Evolutionary conservation across 371 early-diverging fungal species (phyloP).

Genomic region (Sporodiniella umbellata): DNA sequence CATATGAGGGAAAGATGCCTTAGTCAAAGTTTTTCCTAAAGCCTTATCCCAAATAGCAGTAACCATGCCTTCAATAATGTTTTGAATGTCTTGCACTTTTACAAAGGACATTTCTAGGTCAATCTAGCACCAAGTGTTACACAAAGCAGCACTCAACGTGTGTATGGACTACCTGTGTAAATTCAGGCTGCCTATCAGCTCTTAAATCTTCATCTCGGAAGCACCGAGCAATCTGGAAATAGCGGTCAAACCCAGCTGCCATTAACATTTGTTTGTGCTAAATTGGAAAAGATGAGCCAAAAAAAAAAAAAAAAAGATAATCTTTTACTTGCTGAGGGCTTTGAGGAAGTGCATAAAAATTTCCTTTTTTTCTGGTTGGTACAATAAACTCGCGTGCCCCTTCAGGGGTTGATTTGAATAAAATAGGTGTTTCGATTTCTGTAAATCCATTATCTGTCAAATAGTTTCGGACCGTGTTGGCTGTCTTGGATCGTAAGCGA

Average conservation of each 20-base stretch:
- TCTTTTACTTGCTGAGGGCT: slow-evolving; percentile 86
- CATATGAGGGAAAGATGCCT: slow-evolving; percentile 61
- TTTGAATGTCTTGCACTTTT: slow-evolving; percentile 64
- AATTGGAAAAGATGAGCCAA: slow-evolving; percentile 7
- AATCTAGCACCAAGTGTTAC: slow-evolving; percentile 39
- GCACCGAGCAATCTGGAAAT: slow-evolving; percentile 93
- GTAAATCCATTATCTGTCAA: slow-evolving; percentile 66
- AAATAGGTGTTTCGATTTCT: slow-evolving; percentile 90
- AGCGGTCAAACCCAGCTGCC: slow-evolving; percentile 87
- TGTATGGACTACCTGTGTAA: slow-evolving; percentile 68
- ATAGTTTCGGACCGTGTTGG: slow-evolving; percentile 64
- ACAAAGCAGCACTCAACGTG: not conserved
- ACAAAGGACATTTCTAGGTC: slow-evolving; percentile 91
- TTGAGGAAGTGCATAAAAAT: slow-evolving; percentile 88
- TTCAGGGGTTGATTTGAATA: slow-evolving; percentile 94
- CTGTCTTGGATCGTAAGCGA: slow-evolving; percentile 61
- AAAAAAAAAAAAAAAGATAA: no score
- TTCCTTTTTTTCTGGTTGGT: slow-evolving; percentile 75
- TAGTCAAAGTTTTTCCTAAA: slow-evolving; percentile 47
- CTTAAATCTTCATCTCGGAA: slow-evolving; percentile 90
- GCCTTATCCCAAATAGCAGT: slow-evolving; percentile 64
- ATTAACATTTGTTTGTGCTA: slow-evolving; percentile 90
- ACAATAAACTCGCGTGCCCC: slow-evolving; percentile 93
- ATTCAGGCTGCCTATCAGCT: slow-evolving; percentile 92
- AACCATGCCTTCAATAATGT: slow-evolving; percentile 75